phyloP scores from a whole-genome alignment of 2,329 filamentous ascomycete species.

The Byssoonygena ceratinophila region DNA sequence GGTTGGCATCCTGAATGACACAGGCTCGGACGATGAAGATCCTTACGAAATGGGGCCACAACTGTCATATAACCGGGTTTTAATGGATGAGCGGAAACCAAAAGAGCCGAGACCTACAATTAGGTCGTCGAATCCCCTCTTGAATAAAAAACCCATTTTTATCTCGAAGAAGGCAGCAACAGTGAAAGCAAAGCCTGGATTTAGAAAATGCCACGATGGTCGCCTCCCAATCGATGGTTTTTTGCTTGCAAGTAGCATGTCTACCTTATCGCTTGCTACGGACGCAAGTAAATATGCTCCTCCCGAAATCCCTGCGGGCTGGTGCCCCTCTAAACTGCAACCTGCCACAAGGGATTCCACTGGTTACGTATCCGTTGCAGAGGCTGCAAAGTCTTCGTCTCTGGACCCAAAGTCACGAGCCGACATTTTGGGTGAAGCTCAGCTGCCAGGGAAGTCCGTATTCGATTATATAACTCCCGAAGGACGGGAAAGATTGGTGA shows the following conservation, averaged over 20 bases:
- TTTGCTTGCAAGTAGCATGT: conserved; percentile 50
- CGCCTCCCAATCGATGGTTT: conserved; percentile 72
- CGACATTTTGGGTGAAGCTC: conserved; percentile 66
- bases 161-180: conserved; percentile 54
- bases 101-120: conserved; percentile 53
- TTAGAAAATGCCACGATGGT: conserved; percentile 71
- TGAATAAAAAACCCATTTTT: conserved; percentile 62
- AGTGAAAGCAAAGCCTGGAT: conserved; percentile 36
- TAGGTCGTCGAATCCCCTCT: conserved; percentile 51
- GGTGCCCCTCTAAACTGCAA: conserved; percentile 53
- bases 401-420: conserved; percentile 69
- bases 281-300: conserved; percentile 38
- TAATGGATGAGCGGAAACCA: conserved; percentile 71
- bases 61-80: conserved; percentile 67
- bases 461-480: conserved; percentile 82
- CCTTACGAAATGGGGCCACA: conserved; percentile 84
- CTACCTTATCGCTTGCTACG: conserved; percentile 37
- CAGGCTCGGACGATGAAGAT: conserved; percentile 88
- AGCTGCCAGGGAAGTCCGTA: conserved; percentile 81
- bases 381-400: conserved; percentile 65
- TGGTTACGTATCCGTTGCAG: conserved; percentile 56
- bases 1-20: conserved; percentile 82
- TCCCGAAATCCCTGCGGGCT: conserved; percentile 45
- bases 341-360: conserved; percentile 24
- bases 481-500: conserved; percentile 64